Conservation (phyloP, 176 grass and related monocot species). For the Zea luxurians region DNA sequence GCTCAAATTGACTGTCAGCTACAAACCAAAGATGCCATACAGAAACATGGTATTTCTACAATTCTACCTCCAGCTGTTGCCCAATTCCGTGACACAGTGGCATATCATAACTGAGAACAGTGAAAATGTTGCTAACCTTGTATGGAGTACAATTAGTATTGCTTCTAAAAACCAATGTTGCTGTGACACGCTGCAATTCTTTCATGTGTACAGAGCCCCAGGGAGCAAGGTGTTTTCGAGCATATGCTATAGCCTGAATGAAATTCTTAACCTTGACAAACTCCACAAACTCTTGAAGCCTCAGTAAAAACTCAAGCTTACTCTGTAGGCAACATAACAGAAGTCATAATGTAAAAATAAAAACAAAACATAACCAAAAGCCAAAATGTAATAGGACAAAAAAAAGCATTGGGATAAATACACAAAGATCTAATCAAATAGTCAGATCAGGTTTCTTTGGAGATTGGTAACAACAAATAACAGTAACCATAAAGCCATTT, state of each 20-base stretch:
- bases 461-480: constrained; percentile 30
- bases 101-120: constrained; percentile 21
- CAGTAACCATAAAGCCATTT: neutral
- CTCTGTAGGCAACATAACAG: constrained; percentile 62
- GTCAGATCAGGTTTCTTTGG: constrained; percentile 16
- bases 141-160: constrained; percentile 71
- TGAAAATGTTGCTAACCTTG: constrained; percentile 57
- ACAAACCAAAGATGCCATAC: neutral
- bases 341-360: neutral
- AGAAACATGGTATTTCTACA: neutral
- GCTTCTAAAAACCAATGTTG: constrained; percentile 80
- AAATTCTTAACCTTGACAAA: constrained; percentile 73
- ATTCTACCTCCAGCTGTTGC: neutral
- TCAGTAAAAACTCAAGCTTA: constrained; percentile 90
- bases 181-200: constrained; percentile 83
- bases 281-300: constrained; percentile 98
- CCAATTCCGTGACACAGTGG: constrained; percentile 1
- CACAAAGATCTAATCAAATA: constrained; percentile 3
- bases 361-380: neutral
- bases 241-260: constrained; percentile 79
- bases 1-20: neutral
- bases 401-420: constrained; percentile 1
- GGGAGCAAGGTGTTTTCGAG: constrained; percentile 89
- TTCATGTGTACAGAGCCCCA: constrained; percentile 78
- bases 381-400: neutral